Percentiles rank a stretch among this genome's conserved stretches.
Evolutionary conservation across 176 grass and related monocot genomes (phyloP).

Genomic region (Rhynchospora pubera): DNA sequence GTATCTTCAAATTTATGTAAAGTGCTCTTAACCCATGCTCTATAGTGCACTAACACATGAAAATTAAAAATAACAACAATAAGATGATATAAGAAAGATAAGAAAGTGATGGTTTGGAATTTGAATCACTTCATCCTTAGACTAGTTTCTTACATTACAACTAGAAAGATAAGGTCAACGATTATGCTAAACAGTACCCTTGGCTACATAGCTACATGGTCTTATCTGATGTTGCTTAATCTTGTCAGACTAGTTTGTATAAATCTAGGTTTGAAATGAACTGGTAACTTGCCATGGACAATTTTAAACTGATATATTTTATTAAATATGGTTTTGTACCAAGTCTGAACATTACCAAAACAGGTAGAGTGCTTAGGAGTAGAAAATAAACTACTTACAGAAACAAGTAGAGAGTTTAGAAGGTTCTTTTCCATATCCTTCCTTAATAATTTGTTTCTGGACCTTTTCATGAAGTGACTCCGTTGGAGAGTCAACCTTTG

Average conservation of each 20-base stretch:
- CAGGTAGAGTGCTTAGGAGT: background rate
- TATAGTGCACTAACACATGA: constrained; percentile 68
- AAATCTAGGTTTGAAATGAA: background rate
- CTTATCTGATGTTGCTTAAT: background rate
- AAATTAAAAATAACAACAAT: constrained; percentile 6
- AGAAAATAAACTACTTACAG: constrained; percentile 38
- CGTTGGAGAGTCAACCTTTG: constrained; percentile 44
- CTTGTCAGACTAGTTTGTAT: background rate
- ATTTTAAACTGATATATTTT: background rate
- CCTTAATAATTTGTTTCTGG: constrained; percentile 78
- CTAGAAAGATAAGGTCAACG: background rate
- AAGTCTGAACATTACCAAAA: background rate
- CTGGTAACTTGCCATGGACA: background rate
- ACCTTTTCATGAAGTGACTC: constrained; percentile 74
- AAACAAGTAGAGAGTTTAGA: constrained; percentile 73
- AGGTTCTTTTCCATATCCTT: constrained; percentile 66
- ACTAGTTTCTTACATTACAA: background rate
- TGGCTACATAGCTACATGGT: background rate
- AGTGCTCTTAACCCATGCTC: constrained; percentile 70
- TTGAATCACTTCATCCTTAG: background rate
- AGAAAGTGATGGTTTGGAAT: background rate
- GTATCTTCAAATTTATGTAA: constrained; percentile 94
- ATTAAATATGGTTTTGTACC: background rate
- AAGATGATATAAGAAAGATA: background rate
- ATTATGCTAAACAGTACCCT: background rate